Percentiles rank a stretch among this genome's conserved stretches.
Conservation (phyloP, 2,329 filamentous ascomycete species). For the Neocatenulostroma microsporum region DNA sequence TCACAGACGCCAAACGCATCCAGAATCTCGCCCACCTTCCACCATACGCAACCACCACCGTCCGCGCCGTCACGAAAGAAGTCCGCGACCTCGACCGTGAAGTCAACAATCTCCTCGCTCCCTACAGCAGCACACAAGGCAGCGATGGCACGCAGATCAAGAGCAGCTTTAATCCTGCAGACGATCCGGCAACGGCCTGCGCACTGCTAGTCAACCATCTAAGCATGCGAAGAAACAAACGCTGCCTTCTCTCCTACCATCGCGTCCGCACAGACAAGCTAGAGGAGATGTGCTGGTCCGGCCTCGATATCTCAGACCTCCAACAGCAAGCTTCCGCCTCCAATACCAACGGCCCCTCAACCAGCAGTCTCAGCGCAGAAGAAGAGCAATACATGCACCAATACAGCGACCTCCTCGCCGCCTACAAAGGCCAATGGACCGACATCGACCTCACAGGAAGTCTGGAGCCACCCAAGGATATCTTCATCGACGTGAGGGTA, state of each 20-base stretch:
- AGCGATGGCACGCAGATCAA: conserved; percentile 36
- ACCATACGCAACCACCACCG: conserved; percentile 84
- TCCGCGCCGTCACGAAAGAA: conserved; percentile 80
- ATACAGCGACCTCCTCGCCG: conserved; percentile 86
- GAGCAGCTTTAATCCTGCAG: conserved; percentile 74
- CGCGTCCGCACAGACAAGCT: conserved; percentile 82
- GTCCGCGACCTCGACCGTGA: conserved; percentile 89
- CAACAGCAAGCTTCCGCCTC: conserved; percentile 47
- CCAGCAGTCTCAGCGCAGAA: conserved; percentile 64
- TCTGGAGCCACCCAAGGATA: conserved; percentile 83
- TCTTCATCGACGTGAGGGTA: conserved; percentile 95
- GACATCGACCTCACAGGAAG: conserved; percentile 93
- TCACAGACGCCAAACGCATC: conserved; percentile 91
- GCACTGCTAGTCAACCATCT: conserved; percentile 88
- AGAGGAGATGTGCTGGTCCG: conserved; percentile 89
- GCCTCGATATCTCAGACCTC: conserved; percentile 70
- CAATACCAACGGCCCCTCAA: conserved; percentile 7
- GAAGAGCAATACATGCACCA: conserved; percentile 93
- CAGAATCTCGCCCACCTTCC: conserved; percentile 80
- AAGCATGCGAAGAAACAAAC: conserved; percentile 91
- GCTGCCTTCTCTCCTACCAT: conserved; percentile 91
- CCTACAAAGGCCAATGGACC: conserved; percentile 97
- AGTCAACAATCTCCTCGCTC: conserved; percentile 67
- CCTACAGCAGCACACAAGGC: conserved; percentile 50
- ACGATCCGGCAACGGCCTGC: conserved; percentile 76